phyloP scores from a whole-genome alignment of 108 stramenopile species.

The Nannochloropsis gaditana region DNA sequence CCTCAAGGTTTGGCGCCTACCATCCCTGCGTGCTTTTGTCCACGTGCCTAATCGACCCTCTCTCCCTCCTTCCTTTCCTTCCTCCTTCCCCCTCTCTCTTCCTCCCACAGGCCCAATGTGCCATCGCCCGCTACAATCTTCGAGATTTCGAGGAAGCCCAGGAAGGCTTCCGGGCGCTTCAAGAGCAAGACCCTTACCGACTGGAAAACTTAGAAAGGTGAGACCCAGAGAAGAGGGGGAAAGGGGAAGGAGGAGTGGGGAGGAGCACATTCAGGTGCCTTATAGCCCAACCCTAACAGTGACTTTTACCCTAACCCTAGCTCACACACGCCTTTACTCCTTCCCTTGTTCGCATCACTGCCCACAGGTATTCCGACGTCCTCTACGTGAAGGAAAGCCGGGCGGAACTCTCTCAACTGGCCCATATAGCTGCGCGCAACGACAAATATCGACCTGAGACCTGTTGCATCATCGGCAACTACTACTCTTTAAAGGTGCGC shows the following conservation, averaged over 20 bases:
- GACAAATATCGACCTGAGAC: constrained; percentile 92
- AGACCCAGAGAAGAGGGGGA: constrained; percentile 70
- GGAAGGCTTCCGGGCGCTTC: constrained; percentile 66
- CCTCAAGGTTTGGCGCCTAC: constrained; percentile 56
- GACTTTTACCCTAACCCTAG: neutral
- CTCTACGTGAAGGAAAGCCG: constrained; percentile 90
- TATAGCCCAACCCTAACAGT: neutral
- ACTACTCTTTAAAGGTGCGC: constrained; percentile 71
- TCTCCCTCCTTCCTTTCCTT: constrained; percentile 11
- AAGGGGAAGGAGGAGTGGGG: constrained; percentile 61
- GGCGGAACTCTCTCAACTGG: constrained; percentile 67
- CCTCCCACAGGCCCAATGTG: constrained; percentile 57
- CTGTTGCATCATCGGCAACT: constrained; percentile 93
- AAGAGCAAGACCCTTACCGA: constrained; percentile 69
- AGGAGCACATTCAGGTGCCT: neutral
- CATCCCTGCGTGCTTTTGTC: constrained; percentile 59
- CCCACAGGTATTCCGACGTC: constrained; percentile 34
- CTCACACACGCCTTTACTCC: neutral
- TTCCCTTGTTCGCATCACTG: neutral
- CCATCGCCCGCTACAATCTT: constrained; percentile 70
- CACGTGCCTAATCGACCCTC: constrained; percentile 62
- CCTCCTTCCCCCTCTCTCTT: constrained; percentile 62
- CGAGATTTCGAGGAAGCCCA: constrained; percentile 81
- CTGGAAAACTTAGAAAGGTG: constrained; percentile 80
- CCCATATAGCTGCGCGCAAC: constrained; percentile 71